phyloP scores from a whole-genome alignment of 257 asterid species.

The Gentiana straminea region DNA sequence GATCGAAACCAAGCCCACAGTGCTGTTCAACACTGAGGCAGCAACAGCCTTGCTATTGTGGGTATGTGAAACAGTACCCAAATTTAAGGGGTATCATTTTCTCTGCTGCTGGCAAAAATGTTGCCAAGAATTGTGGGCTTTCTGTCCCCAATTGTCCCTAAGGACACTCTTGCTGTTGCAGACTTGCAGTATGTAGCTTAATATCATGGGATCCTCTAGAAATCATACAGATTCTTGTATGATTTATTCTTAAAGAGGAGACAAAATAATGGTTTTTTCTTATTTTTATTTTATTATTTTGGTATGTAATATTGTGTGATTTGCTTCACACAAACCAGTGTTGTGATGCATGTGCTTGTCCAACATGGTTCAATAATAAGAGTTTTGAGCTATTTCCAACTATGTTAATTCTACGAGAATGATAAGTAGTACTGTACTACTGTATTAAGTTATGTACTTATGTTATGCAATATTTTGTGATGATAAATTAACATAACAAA shows the following conservation, averaged over 20 bases:
- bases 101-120: constrained; percentile 17
- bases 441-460: too few species aligned
- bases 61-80: constrained; percentile 18
- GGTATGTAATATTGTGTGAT: not conserved
- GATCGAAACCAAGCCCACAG: constrained; percentile 3
- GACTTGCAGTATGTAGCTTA: not conserved
- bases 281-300: too few species aligned
- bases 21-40: constrained; percentile 23
- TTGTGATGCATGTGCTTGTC: too few species aligned
- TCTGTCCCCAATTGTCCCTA: constrained; percentile 25
- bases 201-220: too few species aligned
- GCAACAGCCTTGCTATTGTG: constrained; percentile 28
- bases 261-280: too few species aligned
- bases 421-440: too few species aligned
- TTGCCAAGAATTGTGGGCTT: constrained; percentile 18
- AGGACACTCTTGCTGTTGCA: not conserved
- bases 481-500: too few species aligned
- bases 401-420: too few species aligned
- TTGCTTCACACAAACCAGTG: not conserved
- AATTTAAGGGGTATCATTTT: constrained; percentile 5
- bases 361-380: too few species aligned
- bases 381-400: too few species aligned
- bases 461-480: too few species aligned
- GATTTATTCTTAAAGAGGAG: not conserved
- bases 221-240: not conserved